phyloP scores from a whole-genome alignment of 1,284 basidiomycete genomes.

The Coriolopsis trogii region DNA sequence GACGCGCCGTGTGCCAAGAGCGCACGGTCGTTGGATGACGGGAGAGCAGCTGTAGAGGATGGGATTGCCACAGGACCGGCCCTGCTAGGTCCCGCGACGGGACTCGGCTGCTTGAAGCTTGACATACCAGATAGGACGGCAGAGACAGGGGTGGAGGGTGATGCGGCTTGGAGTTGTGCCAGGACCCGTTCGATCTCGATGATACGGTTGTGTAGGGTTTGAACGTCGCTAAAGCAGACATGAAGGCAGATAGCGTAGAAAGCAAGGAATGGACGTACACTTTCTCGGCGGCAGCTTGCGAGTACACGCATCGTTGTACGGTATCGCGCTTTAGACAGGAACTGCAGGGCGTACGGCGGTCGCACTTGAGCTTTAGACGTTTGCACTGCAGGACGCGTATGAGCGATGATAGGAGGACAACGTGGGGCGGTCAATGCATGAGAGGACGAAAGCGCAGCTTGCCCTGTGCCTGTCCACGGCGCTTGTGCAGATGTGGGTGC shows the following conservation, averaged over 20 bases:
- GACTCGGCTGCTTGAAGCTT: conserved; percentile 25
- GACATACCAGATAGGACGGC: conserved; percentile 21
- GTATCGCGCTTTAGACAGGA: conserved; percentile 80
- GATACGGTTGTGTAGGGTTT: conserved; percentile 78
- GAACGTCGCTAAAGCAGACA: conserved; percentile 57
- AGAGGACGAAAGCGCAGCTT: too few species aligned
- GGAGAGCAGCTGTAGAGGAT: conserved; percentile 23
- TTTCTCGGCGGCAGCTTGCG: conserved; percentile 80
- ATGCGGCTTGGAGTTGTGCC: conserved; percentile 42
- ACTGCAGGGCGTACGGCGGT: conserved; percentile 72
- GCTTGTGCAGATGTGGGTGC: too few species aligned
- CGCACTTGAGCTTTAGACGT: conserved; percentile 80
- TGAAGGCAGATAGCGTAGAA: not conserved
- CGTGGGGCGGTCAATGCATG: too few species aligned
- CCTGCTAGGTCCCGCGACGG: conserved; percentile 8
- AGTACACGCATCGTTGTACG: conserved; percentile 71
- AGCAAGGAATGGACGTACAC: conserved; percentile 49
- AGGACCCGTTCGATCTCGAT: conserved; percentile 60
- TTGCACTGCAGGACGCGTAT: conserved; percentile 60
- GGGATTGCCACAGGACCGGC: conserved; percentile 30
- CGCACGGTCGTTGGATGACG: conserved; percentile 42
- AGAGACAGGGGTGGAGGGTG: conserved; percentile 23
- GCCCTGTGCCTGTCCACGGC: too few species aligned
- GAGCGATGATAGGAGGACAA: conserved; percentile 2
- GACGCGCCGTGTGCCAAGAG: conserved; percentile 43